Evolutionary conservation across 441 rosid species (phyloP).

Genomic region (Dalechampia spathulata): DNA sequence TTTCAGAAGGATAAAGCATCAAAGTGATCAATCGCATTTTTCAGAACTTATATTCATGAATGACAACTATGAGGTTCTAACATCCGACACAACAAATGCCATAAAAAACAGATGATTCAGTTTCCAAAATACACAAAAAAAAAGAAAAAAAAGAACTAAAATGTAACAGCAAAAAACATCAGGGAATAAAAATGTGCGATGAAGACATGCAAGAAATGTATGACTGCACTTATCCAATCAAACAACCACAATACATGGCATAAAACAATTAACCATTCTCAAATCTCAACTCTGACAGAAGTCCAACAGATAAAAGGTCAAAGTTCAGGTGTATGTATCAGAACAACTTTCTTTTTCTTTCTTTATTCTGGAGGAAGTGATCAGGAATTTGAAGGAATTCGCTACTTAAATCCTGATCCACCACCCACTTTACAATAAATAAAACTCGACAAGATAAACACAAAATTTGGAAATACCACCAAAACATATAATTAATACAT

Average conservation of each 20-base stretch:
- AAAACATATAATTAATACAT: background rate
- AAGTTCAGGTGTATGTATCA: background rate
- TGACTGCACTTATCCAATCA: too few relatives aligned
- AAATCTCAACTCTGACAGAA: background rate
- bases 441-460: background rate
- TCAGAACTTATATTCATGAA: background rate
- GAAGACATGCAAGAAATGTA: background rate
- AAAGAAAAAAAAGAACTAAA: too few relatives aligned
- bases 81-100: background rate
- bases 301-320: background rate
- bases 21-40: background rate
- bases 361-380: too few relatives aligned
- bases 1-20: background rate
- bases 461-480: background rate
- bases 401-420: background rate
- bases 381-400: too few relatives aligned
- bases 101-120: background rate
- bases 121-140: background rate
- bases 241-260: too few relatives aligned
- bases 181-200: background rate
- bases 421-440: background rate
- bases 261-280: too few relatives aligned
- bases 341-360: too few relatives aligned
- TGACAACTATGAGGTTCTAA: background rate
- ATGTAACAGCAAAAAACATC: background rate